Evolutionary conservation across 352 stramenopile species (phyloP).

Genomic region (Globisporangium lucens): DNA sequence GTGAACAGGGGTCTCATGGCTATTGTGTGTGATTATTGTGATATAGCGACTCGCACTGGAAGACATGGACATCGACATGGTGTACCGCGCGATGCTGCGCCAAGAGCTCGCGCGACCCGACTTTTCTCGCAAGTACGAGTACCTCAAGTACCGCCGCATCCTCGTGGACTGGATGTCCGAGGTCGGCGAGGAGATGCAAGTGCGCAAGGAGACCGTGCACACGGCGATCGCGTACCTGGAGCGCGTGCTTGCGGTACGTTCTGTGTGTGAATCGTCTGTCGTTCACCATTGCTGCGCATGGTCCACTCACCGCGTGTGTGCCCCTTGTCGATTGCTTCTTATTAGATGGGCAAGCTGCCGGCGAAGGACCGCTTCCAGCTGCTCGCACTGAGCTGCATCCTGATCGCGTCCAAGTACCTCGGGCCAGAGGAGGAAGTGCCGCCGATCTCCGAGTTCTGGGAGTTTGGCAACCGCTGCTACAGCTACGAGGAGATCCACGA

Average conservation of each 20-base stretch:
- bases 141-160: conserved; percentile 80
- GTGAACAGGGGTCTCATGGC: neutral
- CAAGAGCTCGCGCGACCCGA: conserved; percentile 69
- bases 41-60: conserved; percentile 62
- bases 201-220: conserved; percentile 81
- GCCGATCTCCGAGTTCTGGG: conserved; percentile 79
- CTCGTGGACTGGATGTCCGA: conserved; percentile 86
- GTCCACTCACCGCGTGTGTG: neutral
- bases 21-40: neutral
- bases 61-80: conserved; percentile 68
- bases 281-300: neutral
- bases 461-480: conserved; percentile 85
- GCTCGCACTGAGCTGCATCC: conserved; percentile 74
- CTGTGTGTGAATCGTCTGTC: neutral
- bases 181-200: conserved; percentile 80
- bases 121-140: conserved; percentile 74
- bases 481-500: conserved; percentile 80
- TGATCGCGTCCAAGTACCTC: conserved; percentile 78
- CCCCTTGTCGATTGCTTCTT: neutral
- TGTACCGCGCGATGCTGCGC: conserved; percentile 73
- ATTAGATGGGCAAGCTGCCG: conserved; percentile 39
- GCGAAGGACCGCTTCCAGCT: conserved; percentile 81
- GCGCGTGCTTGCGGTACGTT: conserved; percentile 46
- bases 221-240: conserved; percentile 82
- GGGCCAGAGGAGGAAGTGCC: conserved; percentile 80